These are phyloP conservation scores for Piedraia hortae DNA, from an alignment of 2,329 filamentous ascomycete genomes.

Conservation along the genomic window DNA sequence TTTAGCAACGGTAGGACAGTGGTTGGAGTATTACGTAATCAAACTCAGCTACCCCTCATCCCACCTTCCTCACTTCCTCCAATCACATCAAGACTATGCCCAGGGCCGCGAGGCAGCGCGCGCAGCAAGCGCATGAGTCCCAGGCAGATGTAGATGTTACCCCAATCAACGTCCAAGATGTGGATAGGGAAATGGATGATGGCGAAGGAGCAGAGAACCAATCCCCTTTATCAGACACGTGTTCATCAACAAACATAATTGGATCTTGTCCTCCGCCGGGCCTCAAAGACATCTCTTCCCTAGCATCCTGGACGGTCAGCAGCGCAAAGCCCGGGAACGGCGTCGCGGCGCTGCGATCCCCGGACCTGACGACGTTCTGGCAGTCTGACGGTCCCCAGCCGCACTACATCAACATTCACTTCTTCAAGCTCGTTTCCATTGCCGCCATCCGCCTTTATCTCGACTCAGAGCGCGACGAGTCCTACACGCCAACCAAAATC, in stretches of 20 bases:
- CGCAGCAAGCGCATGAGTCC: too few species aligned
- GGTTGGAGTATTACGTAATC: too few species aligned
- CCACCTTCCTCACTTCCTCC: too few species aligned
- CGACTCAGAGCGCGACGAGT: constrained; percentile 80
- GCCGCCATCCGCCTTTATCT: constrained; percentile 58
- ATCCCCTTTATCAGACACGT: not conserved
- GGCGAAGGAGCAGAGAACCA: constrained; percentile 1
- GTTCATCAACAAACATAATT: not conserved
- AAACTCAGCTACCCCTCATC: too few species aligned
- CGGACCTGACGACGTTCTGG: constrained; percentile 50
- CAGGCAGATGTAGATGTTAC: too few species aligned
- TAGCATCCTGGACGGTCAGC: constrained; percentile 60
- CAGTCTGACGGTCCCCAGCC: constrained; percentile 70
- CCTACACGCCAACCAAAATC: constrained; percentile 86
- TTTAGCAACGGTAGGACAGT: too few species aligned
- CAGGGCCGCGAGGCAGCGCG: too few species aligned
- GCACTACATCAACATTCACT: constrained; percentile 59
- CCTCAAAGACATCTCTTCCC: constrained; percentile 60
- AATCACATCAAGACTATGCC: too few species aligned
- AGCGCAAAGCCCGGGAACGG: constrained; percentile 58
- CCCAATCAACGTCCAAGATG: too few species aligned
- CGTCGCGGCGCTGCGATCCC: constrained; percentile 45
- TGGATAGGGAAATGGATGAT: constrained; percentile 1
- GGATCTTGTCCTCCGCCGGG: constrained; percentile 14
- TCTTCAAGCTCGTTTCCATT: constrained; percentile 57